Percentiles rank a stretch among this genome's conserved stretches.
phyloP scores from a whole-genome alignment of 108 stramenopile genomes.

The Cyclotella atomus region DNA sequence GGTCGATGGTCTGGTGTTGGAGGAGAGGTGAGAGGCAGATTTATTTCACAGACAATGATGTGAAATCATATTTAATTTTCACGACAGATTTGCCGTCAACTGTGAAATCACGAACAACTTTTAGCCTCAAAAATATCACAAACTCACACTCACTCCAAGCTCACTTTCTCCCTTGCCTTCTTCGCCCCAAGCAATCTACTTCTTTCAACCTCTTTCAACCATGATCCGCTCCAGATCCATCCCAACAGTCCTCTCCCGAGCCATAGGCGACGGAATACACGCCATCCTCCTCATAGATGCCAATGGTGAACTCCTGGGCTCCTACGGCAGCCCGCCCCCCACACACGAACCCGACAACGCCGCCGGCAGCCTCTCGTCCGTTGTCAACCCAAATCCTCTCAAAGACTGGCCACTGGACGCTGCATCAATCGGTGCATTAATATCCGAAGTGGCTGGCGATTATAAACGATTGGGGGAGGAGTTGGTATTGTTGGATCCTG shows the following conservation, averaged over 20 bases:
- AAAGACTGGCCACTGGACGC: slow-evolving; percentile 39
- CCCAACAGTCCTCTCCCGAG: slow-evolving; percentile 71
- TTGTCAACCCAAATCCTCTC: slow-evolving; percentile 11
- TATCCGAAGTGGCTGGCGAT: slow-evolving; percentile 79
- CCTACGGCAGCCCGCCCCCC: slow-evolving; percentile 31
- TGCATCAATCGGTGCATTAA: slow-evolving; percentile 66
- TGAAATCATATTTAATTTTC: too few relatives aligned
- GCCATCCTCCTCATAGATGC: slow-evolving; percentile 74
- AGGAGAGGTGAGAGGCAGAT: too few relatives aligned
- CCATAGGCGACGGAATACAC: slow-evolving; percentile 74
- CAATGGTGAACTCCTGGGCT: slow-evolving; percentile 79
- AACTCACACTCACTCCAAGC: too few relatives aligned
- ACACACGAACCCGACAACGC: slow-evolving; percentile 23
- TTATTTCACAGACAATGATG: too few relatives aligned
- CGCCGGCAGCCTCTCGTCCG: neutral
- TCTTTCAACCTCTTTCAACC: too few relatives aligned
- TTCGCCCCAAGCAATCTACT: too few relatives aligned
- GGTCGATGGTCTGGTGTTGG: too few relatives aligned
- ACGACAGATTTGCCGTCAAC: too few relatives aligned
- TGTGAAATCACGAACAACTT: too few relatives aligned
- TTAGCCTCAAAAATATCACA: too few relatives aligned
- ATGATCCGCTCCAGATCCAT: slow-evolving; percentile 88
- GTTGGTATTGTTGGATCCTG: slow-evolving; percentile 53
- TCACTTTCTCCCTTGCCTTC: too few relatives aligned
- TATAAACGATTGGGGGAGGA: slow-evolving; percentile 67